Conservation (phyloP, 768 basidiomycete genomes). For the Termitomyces heimii region DNA sequence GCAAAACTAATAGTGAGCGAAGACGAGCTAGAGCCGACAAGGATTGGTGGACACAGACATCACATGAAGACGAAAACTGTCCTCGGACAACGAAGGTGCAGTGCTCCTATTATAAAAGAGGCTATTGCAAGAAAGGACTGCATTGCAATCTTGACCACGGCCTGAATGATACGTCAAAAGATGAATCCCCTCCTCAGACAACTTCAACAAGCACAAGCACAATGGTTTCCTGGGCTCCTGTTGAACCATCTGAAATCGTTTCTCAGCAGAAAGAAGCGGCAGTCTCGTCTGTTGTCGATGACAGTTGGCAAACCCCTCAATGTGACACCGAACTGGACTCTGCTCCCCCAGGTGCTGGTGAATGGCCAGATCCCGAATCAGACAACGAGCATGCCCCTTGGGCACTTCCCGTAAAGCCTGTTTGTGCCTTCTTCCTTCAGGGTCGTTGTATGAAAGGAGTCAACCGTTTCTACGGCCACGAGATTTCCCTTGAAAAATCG, state of each 20-base stretch:
- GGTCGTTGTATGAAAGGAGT: not conserved
- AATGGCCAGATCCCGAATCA: constrained; percentile 2
- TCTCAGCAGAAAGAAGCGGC: not conserved
- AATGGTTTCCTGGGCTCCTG: not conserved
- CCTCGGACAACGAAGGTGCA: not conserved
- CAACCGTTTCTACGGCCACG: not conserved
- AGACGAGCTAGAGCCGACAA: not conserved
- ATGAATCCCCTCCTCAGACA: not conserved
- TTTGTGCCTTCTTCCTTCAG: not conserved
- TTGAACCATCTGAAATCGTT: not conserved
- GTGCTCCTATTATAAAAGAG: constrained; percentile 3
- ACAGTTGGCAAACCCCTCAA: not conserved
- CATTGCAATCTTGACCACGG: constrained; percentile 2
- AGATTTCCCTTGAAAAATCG: not conserved
- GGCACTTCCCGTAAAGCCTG: not conserved
- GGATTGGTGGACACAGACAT: not conserved
- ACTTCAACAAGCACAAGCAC: not conserved
- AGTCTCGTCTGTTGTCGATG: no score
- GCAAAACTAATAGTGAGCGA: not conserved
- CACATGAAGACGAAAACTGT: not conserved
- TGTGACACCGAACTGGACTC: not conserved
- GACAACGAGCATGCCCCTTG: constrained; percentile 5
- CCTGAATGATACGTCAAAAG: not conserved
- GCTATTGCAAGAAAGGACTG: constrained; percentile 7
- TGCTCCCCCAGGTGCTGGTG: not conserved